phyloP scores from a whole-genome alignment of 208 protist species.

The Strigomonas culicis region DNA sequence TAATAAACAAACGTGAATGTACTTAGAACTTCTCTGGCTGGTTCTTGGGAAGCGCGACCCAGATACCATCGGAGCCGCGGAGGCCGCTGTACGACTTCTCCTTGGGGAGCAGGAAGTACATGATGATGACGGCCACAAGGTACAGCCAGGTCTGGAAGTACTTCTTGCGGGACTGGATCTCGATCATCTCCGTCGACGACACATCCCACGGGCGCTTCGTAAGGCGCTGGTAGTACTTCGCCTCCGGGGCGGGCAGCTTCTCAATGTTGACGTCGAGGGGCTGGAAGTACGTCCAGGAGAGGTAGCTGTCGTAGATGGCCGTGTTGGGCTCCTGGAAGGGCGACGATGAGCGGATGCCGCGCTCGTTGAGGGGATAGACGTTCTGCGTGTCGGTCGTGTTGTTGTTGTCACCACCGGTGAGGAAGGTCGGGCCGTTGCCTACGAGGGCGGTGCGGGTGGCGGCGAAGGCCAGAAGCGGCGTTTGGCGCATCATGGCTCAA shows the following conservation, averaged over 20 bases:
- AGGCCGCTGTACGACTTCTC: conserved; percentile 89
- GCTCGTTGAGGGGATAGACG: conserved; percentile 77
- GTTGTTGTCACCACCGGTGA: conserved; percentile 82
- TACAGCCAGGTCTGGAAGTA: conserved; percentile 81
- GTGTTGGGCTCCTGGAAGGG: conserved; percentile 89
- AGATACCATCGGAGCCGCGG: conserved; percentile 79
- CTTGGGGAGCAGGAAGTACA: conserved; percentile 91
- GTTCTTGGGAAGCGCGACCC: conserved; percentile 82
- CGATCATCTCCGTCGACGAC: conserved; percentile 80
- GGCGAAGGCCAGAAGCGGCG: conserved; percentile 56
- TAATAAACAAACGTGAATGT: conserved; percentile 14
- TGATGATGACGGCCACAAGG: conserved; percentile 53
- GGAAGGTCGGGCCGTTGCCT: conserved; percentile 87
- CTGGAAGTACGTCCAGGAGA: conserved; percentile 91
- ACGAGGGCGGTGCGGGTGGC: conserved; percentile 70
- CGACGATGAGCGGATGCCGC: conserved; percentile 84
- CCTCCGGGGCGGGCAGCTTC: conserved; percentile 79
- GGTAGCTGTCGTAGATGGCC: conserved; percentile 87
- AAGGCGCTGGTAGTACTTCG: conserved; percentile 88
- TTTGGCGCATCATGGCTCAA: conserved; percentile 69
- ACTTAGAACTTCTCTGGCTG: conserved; percentile 83
- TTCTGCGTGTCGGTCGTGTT: conserved; percentile 82
- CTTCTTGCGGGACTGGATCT: conserved; percentile 87
- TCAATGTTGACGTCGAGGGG: conserved; percentile 84
- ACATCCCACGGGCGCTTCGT: conserved; percentile 89